phyloP scores from a whole-genome alignment of 768 basidiomycete genomes.

The Leucocoprinus sp. region DNA sequence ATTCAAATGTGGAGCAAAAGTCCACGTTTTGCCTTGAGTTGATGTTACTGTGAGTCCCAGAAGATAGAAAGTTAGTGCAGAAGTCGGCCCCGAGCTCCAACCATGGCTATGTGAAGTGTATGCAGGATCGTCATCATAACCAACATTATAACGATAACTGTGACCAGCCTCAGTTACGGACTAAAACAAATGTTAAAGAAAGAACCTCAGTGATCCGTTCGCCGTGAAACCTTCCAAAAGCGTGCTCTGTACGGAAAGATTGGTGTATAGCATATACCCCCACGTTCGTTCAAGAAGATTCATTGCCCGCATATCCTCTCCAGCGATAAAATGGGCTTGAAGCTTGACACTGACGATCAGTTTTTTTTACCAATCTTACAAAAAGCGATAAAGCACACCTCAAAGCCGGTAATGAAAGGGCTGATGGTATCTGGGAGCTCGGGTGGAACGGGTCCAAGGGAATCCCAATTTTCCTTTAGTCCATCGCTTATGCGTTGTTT shows the following conservation, averaged over 20 bases:
- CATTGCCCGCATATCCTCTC: conserved; percentile 42
- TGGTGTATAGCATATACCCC: conserved; percentile 54
- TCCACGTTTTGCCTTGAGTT: conserved; percentile 41
- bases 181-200: not conserved
- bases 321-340: conserved; percentile 50
- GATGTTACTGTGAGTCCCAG: conserved; percentile 43
- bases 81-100: conserved; percentile 52
- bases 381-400: conserved; percentile 25
- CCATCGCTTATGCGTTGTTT: conserved; percentile 37
- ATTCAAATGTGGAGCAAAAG: conserved; percentile 35
- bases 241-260: conserved; percentile 46
- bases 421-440: conserved; percentile 53
- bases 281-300: conserved; percentile 46
- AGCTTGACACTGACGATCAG: conserved; percentile 24
- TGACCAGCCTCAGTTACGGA: not conserved
- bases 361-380: not conserved
- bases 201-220: conserved; percentile 46
- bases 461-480: conserved; percentile 43
- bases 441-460: conserved; percentile 42
- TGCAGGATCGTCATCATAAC: conserved; percentile 49
- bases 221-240: conserved; percentile 51
- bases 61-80: conserved; percentile 48
- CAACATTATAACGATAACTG: conserved; percentile 44
- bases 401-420: conserved; percentile 51
- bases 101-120: conserved; percentile 57